Conservation (phyloP, 495 filamentous ascomycete species). For the Neurospora intermedia region DNA sequence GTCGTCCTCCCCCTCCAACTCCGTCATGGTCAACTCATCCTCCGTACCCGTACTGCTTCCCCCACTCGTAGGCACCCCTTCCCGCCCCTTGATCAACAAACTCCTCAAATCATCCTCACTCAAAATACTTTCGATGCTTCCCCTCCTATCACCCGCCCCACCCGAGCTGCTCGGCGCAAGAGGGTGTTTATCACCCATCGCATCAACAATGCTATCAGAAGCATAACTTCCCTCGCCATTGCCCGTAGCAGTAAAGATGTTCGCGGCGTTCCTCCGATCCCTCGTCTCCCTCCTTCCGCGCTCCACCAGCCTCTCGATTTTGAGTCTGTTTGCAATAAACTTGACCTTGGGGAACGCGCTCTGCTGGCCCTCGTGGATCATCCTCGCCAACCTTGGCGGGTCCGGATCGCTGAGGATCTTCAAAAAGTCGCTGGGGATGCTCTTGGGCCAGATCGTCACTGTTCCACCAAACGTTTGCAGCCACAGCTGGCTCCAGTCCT, state of each 20-base stretch:
- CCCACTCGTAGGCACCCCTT: neutral
- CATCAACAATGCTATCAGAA: neutral
- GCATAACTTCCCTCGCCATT: neutral
- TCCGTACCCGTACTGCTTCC: constrained; percentile 6
- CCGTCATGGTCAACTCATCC: constrained; percentile 14
- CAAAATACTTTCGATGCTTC: constrained; percentile 17
- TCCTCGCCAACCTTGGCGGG: constrained; percentile 60
- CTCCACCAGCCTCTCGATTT: constrained; percentile 71
- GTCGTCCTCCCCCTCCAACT: constrained; percentile 8
- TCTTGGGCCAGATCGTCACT: constrained; percentile 90
- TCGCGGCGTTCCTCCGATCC: constrained; percentile 28
- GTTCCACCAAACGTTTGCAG: constrained; percentile 90
- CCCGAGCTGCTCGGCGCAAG: neutral
- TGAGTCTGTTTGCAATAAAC: constrained; percentile 78
- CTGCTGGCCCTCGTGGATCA: constrained; percentile 82
- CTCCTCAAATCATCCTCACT: constrained; percentile 20
- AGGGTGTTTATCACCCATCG: neutral
- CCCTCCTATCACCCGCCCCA: constrained; percentile 6
- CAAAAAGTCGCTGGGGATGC: constrained; percentile 59
- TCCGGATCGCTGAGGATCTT: constrained; percentile 79
- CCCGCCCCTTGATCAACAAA: constrained; percentile 4
- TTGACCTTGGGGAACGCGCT: constrained; percentile 80
- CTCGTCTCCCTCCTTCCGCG: constrained; percentile 52
- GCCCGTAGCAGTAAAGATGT: neutral
- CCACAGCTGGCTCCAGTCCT: constrained; percentile 95